Evolutionary conservation across 371 early-diverging fungal species (phyloP).

Genomic region (Mucor velutinosus): DNA sequence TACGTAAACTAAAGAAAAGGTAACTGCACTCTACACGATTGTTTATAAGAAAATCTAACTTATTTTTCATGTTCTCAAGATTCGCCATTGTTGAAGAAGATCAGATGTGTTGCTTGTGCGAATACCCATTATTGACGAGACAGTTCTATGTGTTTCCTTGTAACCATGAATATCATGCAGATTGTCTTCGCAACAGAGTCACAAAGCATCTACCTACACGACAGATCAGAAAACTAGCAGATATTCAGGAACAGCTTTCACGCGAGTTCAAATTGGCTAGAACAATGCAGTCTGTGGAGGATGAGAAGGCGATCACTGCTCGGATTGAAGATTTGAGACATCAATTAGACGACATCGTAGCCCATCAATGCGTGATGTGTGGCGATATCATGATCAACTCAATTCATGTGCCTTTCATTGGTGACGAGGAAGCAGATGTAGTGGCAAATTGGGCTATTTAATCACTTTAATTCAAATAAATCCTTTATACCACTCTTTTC

Average conservation of each 20-base stretch:
- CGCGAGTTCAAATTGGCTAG: slow-evolving; percentile 34
- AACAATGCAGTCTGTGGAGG: slow-evolving; percentile 20
- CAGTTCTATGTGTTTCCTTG: slow-evolving; percentile 30
- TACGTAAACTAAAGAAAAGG: slow-evolving; percentile 73
- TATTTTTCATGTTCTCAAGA: slow-evolving; percentile 11
- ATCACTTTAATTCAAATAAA: too few species aligned
- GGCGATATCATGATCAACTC: slow-evolving; percentile 87
- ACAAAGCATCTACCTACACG: slow-evolving; percentile 35
- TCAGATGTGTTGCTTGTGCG: slow-evolving; percentile 24
- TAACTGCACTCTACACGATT: slow-evolving; percentile 8
- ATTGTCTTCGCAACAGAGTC: slow-evolving; percentile 75
- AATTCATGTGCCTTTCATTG: slow-evolving; percentile 73
- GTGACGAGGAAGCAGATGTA: slow-evolving; percentile 52
- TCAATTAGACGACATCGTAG: slow-evolving; percentile 80
- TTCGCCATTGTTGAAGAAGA: slow-evolving; percentile 26
- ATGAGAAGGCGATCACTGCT: slow-evolving; percentile 15
- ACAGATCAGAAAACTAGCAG: slow-evolving; percentile 45
- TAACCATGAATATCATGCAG: slow-evolving; percentile 63
- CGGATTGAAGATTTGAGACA: slow-evolving; percentile 43
- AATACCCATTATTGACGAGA: slow-evolving; percentile 45
- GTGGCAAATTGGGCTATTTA: slow-evolving; percentile 59
- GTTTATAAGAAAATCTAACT: too few species aligned
- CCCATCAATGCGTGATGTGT: slow-evolving; percentile 84
- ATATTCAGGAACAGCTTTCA: slow-evolving; percentile 65
- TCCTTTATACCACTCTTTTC: too few species aligned